These are phyloP conservation scores for Malus hybrid DNA, from an alignment of 331 rosid species.

Conservation along the genomic window DNA sequence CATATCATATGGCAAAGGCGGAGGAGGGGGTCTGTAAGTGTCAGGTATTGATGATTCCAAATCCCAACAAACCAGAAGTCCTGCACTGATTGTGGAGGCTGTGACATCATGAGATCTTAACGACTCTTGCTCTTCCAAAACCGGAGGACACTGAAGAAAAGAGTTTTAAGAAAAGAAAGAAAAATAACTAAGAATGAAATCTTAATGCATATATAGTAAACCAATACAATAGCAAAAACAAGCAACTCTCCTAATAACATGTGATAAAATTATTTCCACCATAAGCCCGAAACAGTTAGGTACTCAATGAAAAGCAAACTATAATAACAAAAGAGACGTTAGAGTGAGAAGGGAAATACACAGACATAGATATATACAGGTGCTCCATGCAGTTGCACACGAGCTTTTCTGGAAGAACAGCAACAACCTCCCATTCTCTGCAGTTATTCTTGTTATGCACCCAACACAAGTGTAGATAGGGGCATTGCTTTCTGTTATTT, in stretches of 20 bases:
- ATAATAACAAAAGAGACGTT: background rate
- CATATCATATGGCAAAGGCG: conserved; percentile 64
- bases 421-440: conserved; percentile 88
- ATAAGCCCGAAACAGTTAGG: background rate
- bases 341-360: conserved; percentile 14
- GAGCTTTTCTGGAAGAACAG: conserved; percentile 79
- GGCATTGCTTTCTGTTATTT: conserved; percentile 38
- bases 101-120: conserved; percentile 34
- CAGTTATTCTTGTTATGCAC: conserved; percentile 22
- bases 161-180: background rate
- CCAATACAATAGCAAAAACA: background rate
- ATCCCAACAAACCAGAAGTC: conserved; percentile 41
- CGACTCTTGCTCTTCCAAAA: conserved; percentile 51
- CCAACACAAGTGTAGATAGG: conserved; percentile 21
- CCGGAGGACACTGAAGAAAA: conserved; percentile 56
- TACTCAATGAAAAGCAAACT: conserved; percentile 4
- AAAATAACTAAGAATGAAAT: background rate
- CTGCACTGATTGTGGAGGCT: conserved; percentile 40
- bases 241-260: background rate
- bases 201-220: background rate
- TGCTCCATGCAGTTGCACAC: conserved; percentile 60
- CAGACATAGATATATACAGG: conserved; percentile 82
- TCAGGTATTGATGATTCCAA: conserved; percentile 58
- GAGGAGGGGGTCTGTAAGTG: conserved; percentile 76
- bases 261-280: background rate